Evolutionary conservation across 495 filamentous ascomycete species (phyloP).

Genomic region (Penicillium mononematosum): DNA sequence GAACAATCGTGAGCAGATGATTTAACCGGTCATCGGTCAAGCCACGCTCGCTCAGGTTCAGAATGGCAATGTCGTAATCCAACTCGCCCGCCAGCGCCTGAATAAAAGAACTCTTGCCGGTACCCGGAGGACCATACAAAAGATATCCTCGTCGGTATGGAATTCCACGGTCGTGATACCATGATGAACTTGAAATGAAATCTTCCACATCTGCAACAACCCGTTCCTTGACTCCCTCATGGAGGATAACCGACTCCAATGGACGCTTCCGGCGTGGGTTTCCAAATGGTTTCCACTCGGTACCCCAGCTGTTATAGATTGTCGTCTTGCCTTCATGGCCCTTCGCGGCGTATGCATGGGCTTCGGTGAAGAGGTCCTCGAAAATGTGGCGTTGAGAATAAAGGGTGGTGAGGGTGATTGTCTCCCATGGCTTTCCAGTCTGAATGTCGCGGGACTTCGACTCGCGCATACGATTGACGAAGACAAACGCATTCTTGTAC

Average conservation of each 20-base stretch:
- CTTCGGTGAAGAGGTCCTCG: conserved; percentile 79
- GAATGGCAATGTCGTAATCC: conserved; percentile 90
- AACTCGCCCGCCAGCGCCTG: conserved; percentile 89
- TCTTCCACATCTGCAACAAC: conserved; percentile 84
- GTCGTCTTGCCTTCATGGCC: conserved; percentile 91
- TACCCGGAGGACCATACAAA: conserved; percentile 90
- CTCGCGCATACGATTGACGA: conserved; percentile 80
- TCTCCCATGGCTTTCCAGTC: conserved; percentile 89
- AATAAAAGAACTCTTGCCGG: conserved; percentile 94
- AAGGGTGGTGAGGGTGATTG: conserved; percentile 85
- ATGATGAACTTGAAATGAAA: conserved; percentile 73
- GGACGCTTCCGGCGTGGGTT: conserved; percentile 84
- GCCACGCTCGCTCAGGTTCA: conserved; percentile 90
- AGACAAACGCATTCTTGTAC: conserved; percentile 80
- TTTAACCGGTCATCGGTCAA: conserved; percentile 91
- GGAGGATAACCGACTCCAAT: conserved; percentile 82
- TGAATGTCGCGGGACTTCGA: conserved; percentile 66
- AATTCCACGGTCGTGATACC: conserved; percentile 94
- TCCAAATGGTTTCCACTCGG: conserved; percentile 81
- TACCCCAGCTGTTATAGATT: conserved; percentile 81
- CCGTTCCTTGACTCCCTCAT: conserved; percentile 77
- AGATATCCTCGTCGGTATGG: conserved; percentile 93
- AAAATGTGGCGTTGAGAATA: conserved; percentile 85
- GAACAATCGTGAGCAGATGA: conserved; percentile 82
- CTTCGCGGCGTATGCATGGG: conserved; percentile 70